Conservation (phyloP, 495 filamentous ascomycete species). For the Neurospora terricola region DNA sequence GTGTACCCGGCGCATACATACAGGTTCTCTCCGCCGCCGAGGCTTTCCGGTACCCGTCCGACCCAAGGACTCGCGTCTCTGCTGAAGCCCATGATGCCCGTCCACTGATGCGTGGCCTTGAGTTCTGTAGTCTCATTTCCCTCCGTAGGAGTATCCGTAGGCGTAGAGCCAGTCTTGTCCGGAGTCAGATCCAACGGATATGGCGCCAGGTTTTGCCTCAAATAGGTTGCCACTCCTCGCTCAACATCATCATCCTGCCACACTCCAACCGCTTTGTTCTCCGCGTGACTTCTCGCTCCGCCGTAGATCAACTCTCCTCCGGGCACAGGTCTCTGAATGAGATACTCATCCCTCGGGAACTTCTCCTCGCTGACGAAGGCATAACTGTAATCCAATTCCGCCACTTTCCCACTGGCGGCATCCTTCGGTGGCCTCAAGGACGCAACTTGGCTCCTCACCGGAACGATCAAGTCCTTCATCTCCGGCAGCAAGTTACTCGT, state of each 20-base stretch:
- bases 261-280: conserved; percentile 40
- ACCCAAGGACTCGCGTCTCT: conserved; percentile 63
- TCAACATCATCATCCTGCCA: conserved; percentile 50
- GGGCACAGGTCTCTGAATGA: conserved; percentile 53
- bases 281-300: conserved; percentile 27
- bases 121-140: conserved; percentile 26
- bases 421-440: conserved; percentile 45
- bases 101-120: conserved; percentile 57
- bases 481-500: conserved; percentile 61
- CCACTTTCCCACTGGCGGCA: not conserved
- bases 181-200: conserved; percentile 12
- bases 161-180: not conserved
- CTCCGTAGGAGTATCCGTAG: conserved; percentile 3
- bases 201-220: conserved; percentile 28
- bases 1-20: conserved; percentile 46
- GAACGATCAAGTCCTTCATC: conserved; percentile 63
- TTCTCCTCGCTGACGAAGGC: conserved; percentile 44
- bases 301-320: conserved; percentile 50
- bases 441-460: conserved; percentile 64
- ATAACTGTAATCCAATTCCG: conserved; percentile 40
- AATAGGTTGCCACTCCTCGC: conserved; percentile 41
- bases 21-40: conserved; percentile 23
- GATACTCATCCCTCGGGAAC: conserved; percentile 52
- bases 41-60: conserved; percentile 40
- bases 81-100: conserved; percentile 73